Base-by-base conservation (phyloP, 495 filamentous ascomycete species). In the Xylaria bambusicola region DNA sequence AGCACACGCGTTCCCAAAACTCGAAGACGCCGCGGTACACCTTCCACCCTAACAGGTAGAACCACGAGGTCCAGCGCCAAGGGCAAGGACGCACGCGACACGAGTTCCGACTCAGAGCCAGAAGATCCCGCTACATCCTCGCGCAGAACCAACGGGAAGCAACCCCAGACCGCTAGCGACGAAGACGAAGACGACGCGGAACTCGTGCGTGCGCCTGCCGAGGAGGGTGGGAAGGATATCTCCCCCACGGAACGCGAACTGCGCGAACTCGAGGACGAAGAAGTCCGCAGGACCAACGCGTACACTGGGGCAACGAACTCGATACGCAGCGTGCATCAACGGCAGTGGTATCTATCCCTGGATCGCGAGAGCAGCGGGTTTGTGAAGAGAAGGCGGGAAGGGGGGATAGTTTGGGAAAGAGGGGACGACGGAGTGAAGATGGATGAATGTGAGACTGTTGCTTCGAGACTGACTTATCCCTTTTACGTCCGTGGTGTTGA, bases 301-400 rank as follows among this genome's bases (percentile, higher is more conserved):
- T 89, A 90, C 66, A 70, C 82, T 0, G 84, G 86, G 20, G 82
- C 87, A 0, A 74, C 48, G 0, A 88, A 89, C 64, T 81, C 72
- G 12, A 84, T 88, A 35, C 80, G 78, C 3, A 88, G 85, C 9
- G 75, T 88, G 18, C 81, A 89, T 62, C 84, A 88, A 65, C 79
- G 86, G 1, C 71, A 75, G 3, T 90, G 86, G 86, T 85, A 80
- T 56, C 66, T 88, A 17, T 77, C 76, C 23, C 67, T 88, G 13
- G 86, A 88, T 51, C 73, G 81, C 2, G 60, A 58, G 5, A 75
- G 73, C 6, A 83, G 79, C 38, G 86, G 86, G 20, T 86, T 88
- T 51, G 64, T 69, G 13, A 71, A 61, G 45, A 31, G 53, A 17
- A 62, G 63, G 7, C 56, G 49, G 42, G 70, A 57, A 12, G 70